These are phyloP conservation scores for Fusarium tuaranense DNA, from an alignment of 2,329 filamentous ascomycete genomes.

Conservation along the genomic window DNA sequence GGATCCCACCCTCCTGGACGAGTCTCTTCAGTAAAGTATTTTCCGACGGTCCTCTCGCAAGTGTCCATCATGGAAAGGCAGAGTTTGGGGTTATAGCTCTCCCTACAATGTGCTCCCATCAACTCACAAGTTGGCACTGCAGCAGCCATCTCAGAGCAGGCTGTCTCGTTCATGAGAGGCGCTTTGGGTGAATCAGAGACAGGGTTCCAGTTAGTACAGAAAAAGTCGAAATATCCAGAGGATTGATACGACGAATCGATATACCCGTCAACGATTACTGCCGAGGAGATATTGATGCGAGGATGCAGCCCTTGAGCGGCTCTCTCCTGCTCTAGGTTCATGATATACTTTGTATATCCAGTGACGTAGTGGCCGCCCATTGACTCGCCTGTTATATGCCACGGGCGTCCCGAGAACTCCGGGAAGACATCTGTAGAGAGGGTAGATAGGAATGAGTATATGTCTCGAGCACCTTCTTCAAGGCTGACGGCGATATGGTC, in stretches of 20 bases:
- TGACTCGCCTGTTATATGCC: slow-evolving; percentile 33
- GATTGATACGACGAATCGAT: slow-evolving; percentile 21
- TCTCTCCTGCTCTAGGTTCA: slow-evolving; percentile 1
- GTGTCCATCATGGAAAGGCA: slow-evolving; percentile 19
- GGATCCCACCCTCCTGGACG: slow-evolving; percentile 28
- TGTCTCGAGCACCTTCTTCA: slow-evolving; percentile 18
- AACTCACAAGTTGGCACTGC: slow-evolving; percentile 23
- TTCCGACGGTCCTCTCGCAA: slow-evolving; percentile 15
- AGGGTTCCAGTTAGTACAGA: slow-evolving; percentile 22
- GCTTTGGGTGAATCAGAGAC: neutral
- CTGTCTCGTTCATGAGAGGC: slow-evolving; percentile 17
- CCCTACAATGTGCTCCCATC: neutral
- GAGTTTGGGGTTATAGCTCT: slow-evolving; percentile 3
- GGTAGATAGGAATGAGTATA: slow-evolving; percentile 11
- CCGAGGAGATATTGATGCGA: slow-evolving; percentile 11
- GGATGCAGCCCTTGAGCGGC: neutral
- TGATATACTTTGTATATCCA: slow-evolving; percentile 23
- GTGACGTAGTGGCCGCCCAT: slow-evolving; percentile 37
- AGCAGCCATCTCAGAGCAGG: slow-evolving; percentile 17
- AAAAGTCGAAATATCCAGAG: slow-evolving; percentile 27
- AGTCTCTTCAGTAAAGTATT: neutral
- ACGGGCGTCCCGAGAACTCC: slow-evolving; percentile 10
- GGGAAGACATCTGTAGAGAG: slow-evolving; percentile 27
- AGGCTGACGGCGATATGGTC: slow-evolving; percentile 20
- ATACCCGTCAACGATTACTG: slow-evolving; percentile 28